Conservation (phyloP, 2,329 filamentous ascomycete genomes). For the Ophiostoma piceae region DNA sequence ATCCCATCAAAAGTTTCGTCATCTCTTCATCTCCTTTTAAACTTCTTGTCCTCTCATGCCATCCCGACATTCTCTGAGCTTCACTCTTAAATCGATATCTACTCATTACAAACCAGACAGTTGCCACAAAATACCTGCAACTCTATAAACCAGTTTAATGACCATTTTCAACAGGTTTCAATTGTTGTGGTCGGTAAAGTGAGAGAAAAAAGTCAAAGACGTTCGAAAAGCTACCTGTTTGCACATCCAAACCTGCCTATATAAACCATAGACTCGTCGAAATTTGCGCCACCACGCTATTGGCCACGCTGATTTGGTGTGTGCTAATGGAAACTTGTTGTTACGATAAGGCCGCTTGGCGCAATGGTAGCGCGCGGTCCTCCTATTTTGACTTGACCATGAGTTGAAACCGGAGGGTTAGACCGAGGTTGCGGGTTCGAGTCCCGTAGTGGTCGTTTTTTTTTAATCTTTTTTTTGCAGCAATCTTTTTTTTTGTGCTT, state of each 20-base stretch:
- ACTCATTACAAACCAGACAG: too few species aligned
- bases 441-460: slow-evolving; percentile 30
- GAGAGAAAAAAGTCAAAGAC: too few species aligned
- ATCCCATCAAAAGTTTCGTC: too few species aligned
- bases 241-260: slow-evolving; percentile 15
- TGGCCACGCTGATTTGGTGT: slow-evolving; percentile 23
- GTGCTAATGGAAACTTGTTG: slow-evolving; percentile 4
- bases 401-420: slow-evolving; percentile 25
- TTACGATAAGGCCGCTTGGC: slow-evolving; percentile 28
- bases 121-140: too few species aligned
- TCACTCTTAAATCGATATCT: too few species aligned
- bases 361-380: slow-evolving; percentile 31
- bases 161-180: too few species aligned
- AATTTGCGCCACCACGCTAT: slow-evolving; percentile 25
- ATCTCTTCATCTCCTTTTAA: too few species aligned
- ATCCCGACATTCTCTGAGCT: too few species aligned
- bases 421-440: slow-evolving; percentile 31
- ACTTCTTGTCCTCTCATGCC: too few species aligned
- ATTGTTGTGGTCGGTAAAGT: too few species aligned
- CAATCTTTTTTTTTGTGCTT: neutral
- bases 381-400: slow-evolving; percentile 28
- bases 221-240: too few species aligned
- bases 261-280: slow-evolving; percentile 18
- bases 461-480: slow-evolving; percentile 12
- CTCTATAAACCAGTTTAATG: too few species aligned